phyloP scores from a whole-genome alignment of 2,329 filamentous ascomycete genomes.

The Nothopassalora personata region DNA sequence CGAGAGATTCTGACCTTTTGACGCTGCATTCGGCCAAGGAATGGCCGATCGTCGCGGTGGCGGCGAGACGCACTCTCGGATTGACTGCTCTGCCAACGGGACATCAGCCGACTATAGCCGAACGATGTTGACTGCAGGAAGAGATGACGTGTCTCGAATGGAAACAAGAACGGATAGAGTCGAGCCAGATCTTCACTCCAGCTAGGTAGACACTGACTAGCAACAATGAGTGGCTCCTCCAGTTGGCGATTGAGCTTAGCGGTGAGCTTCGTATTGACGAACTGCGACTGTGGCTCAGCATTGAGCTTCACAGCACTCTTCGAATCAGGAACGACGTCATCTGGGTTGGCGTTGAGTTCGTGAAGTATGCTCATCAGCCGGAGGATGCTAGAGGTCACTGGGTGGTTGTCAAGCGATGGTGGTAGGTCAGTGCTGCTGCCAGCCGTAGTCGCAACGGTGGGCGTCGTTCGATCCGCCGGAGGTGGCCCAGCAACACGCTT shows the following conservation, averaged over 20 bases:
- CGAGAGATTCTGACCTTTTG: slow-evolving; percentile 98
- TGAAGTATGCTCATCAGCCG: slow-evolving; percentile 85
- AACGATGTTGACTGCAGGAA: slow-evolving; percentile 98
- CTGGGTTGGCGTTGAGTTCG: slow-evolving; percentile 85
- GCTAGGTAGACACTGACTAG: slow-evolving; percentile 88
- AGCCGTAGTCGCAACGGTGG: slow-evolving; percentile 49
- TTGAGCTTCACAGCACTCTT: slow-evolving; percentile 60
- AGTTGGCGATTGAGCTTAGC: slow-evolving; percentile 95
- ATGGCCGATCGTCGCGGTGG: slow-evolving; percentile 80
- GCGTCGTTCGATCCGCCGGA: slow-evolving; percentile 62
- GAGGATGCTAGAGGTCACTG: slow-evolving; percentile 79
- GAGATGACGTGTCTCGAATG: slow-evolving; percentile 92
- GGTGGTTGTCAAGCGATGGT: slow-evolving; percentile 73
- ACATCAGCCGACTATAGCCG: slow-evolving; percentile 95
- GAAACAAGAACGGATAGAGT: slow-evolving; percentile 93
- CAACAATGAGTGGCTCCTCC: slow-evolving; percentile 93
- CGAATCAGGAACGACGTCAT: slow-evolving; percentile 79
- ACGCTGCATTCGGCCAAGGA: slow-evolving; percentile 82
- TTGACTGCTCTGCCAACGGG: slow-evolving; percentile 91
- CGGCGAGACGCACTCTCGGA: slow-evolving; percentile 69
- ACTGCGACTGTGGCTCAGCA: slow-evolving; percentile 80
- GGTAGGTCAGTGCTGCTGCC: slow-evolving; percentile 59
- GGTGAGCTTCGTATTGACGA: slow-evolving; percentile 97
- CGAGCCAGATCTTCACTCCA: slow-evolving; percentile 96
- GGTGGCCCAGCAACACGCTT: slow-evolving; percentile 78